phyloP scores from a whole-genome alignment of 2,329 filamentous ascomycete genomes.

The Beauveria sp. region DNA sequence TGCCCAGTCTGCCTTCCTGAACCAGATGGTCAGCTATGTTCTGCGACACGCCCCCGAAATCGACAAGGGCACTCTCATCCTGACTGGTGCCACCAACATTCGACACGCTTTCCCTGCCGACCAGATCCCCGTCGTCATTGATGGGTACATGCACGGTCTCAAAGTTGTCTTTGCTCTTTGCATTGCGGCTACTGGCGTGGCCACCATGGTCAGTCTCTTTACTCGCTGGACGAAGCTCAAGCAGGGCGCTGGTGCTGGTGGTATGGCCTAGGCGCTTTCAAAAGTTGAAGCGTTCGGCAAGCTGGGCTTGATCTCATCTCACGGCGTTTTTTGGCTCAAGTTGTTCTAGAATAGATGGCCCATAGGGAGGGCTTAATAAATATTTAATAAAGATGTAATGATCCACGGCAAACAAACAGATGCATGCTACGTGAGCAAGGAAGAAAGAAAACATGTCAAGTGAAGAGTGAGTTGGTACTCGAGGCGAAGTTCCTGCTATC shows the following conservation, averaged over 20 bases:
- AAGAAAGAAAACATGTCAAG: too few species aligned
- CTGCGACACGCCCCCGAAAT: slow-evolving; percentile 28
- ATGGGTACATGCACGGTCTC: slow-evolving; percentile 56
- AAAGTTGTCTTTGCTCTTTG: slow-evolving; percentile 55
- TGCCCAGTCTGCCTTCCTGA: slow-evolving; percentile 39
- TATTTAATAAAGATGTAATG: too few species aligned
- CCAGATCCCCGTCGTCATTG: slow-evolving; percentile 45
- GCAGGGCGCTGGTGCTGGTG: slow-evolving; percentile 20
- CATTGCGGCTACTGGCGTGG: slow-evolving; percentile 38
- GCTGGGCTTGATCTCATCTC: too few species aligned
- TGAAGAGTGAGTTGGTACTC: too few species aligned
- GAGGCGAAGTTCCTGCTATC: too few species aligned
- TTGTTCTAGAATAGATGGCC: too few species aligned
- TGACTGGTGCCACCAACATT: slow-evolving; percentile 48
- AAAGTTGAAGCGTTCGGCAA: too few species aligned
- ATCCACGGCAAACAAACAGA: too few species aligned
- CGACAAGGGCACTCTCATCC: slow-evolving; percentile 28
- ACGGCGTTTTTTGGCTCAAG: too few species aligned
- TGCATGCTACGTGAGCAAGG: too few species aligned
- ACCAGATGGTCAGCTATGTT: slow-evolving; percentile 32
- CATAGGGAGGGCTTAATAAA: too few species aligned
- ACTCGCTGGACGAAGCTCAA: slow-evolving; percentile 33
- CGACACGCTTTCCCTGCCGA: slow-evolving; percentile 39
- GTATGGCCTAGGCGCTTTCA: slow-evolving; percentile 20
- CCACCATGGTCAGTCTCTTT: slow-evolving; percentile 26